Base-by-base conservation (phyloP, 805 yeast genomes). In the Ogataea dorogensis region DNA sequence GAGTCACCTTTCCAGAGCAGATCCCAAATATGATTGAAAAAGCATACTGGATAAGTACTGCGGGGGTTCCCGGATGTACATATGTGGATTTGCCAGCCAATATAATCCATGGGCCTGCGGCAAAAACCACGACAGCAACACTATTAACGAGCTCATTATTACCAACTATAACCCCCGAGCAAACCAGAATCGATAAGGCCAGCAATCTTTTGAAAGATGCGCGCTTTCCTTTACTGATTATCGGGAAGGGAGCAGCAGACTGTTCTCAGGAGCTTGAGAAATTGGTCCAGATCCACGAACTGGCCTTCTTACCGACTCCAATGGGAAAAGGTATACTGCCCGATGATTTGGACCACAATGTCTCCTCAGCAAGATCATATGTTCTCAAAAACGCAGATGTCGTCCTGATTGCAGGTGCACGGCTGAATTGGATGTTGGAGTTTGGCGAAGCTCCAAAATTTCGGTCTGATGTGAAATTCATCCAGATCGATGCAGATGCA, bases 251-350 rank as follows among this genome's bases (percentile, higher is more conserved):
- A 3, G 72, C 81, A 3, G 73, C 81, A 0, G 66, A 71, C 39
- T 31, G 47, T 6, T 61, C 65, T 2, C 56, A 57, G 23, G 51
- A 54, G 2, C 41, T 81, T 7, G 55, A 71, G 2, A 24, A 45
- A 0, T 65, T 81, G 32, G 66, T 81, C 13, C 33, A 53, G 5
- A 23, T 35, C 1, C 71, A 75, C 33, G 49, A 61, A 7, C 32
- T 81, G 1, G 75, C 82, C 1, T 81, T 81, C 46, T 50, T 81
- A 31, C 86, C 88, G 7, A 81, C 88, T 0, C 87, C 89, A 3
- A 81, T 81, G 89, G 89, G 84, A 0, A 81, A 81, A 55, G 89
- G 89, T 7, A 75, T 81, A 0, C 58, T 81, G 1, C 63, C 74
- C 3, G 89, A 81, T 50, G 45, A 56, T 3, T 55, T 60, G 24